Evolutionary conservation across 768 basidiomycete genomes (phyloP), one percentile per base, ranked within the genome.

Genomic region (Auriculariales sp.): DNA sequence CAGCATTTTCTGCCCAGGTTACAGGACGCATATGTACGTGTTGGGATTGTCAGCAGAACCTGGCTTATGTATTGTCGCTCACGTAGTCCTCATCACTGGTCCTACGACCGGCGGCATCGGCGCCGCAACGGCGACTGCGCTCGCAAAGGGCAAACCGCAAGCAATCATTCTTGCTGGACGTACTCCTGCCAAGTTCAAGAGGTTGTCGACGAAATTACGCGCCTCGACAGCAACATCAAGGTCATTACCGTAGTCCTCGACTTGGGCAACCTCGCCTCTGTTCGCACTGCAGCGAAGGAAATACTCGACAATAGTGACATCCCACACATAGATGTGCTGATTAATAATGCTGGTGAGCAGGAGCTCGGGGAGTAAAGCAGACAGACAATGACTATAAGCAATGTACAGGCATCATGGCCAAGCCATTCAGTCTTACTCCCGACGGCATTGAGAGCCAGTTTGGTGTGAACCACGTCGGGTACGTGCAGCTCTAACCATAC

Each of bases 381-480:
- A 5, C 24, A 3, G 17, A 2, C 24, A 17, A 22, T 14, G 12
- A 28, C 25, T 25, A 9, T 11, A 45, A 12, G 24, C 14, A 11
- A 45, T 19, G 6, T 12, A 12, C 17, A 10, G 52, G 27, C 4
- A 12, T 42, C 6, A n/a, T 39, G 29, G 12, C 25, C 7, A 14
- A 27, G 25, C 36, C 28, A 3, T 35, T 51, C 6, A 24, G 17
- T 35, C 15, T 45, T 4, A 50, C 52, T 17, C 17, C 19, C 19
- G 28, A 53, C 24, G 50, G 35, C n/a, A 42, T 29, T 32, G 44
- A 49, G 11, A 33, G 39, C 24, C 53, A 54, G 28, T 55, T 53
- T 27, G 54, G 52, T 10, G 46, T 42, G 14, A 55, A 55, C 28
- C 25, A 17, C n/a, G n/a, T n/a, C n/a, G n/a, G 35, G 7, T 29